phyloP scores from a whole-genome alignment of 1,284 basidiomycete genomes.

The Tylopilus sp. region DNA sequence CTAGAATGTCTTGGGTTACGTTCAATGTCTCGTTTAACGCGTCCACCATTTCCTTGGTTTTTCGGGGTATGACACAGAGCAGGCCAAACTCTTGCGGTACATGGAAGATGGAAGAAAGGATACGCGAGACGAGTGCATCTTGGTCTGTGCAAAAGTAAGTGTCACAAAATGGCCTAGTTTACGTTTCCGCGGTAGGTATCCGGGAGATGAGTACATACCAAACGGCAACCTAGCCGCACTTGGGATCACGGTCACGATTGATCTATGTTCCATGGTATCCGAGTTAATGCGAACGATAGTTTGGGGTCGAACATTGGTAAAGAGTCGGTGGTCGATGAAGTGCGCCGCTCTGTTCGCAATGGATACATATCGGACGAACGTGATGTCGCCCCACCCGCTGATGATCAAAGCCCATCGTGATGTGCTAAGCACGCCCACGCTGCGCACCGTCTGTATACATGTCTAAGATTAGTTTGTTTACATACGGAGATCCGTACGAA shows the following conservation, averaged over 20 bases:
- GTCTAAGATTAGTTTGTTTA: neutral
- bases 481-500: neutral
- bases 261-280: neutral
- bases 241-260: constrained; percentile 9
- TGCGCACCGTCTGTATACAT: neutral
- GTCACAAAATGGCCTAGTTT: neutral
- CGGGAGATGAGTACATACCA: constrained; percentile 8
- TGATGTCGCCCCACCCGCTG: constrained; percentile 6
- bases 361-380: neutral
- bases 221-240: constrained; percentile 3
- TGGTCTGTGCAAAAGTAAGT: constrained; percentile 5
- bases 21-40: constrained; percentile 8
- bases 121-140: neutral
- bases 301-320: neutral
- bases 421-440: neutral
- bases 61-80: constrained; percentile 11
- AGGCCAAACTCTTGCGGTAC: constrained; percentile 15
- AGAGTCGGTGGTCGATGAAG: constrained; percentile 1
- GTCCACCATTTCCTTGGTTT: constrained; percentile 7
- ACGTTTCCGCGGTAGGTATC: neutral
- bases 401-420: constrained; percentile 2
- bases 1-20: constrained; percentile 8
- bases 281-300: constrained; percentile 2
- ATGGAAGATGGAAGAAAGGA: constrained; percentile 14
- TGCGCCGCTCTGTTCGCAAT: neutral